Evolutionary conservation across 768 basidiomycete genomes (phyloP), one percentile per base, ranked within the genome.

Genomic region (Naganishia friedmannii): DNA sequence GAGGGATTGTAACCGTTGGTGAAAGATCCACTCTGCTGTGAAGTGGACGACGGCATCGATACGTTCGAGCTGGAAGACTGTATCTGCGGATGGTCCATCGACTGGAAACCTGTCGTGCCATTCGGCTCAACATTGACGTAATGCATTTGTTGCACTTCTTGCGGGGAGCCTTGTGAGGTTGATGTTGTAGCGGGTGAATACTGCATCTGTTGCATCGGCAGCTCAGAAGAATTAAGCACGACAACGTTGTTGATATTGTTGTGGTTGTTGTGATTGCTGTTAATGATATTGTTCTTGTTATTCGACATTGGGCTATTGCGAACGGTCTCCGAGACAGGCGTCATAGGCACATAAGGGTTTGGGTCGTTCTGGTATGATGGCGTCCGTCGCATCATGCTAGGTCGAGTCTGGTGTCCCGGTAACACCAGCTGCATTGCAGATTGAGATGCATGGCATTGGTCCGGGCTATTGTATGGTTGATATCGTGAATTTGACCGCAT

Each of bases 391-490:
- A 63, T 63, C 23, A 6, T 45, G 15, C 34, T 26, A 3, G 37
- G 60, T 29, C 60, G 39, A 26, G 60, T 17, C 10, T 31, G 19
- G 3, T 63, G 60, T 26, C 60, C 60, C 15, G 60, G 60, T 28
- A 63, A 29, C 7, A 63, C 42, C 37, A 63, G 26, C 60, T 63
- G 60, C 19, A 63, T 46, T 2, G 60, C 42, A 3, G 60, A 12
- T 45, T 63, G 60, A 1, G 60, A n/a, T 19, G 39, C 37, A 63
- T 45, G 37, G 12, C 6, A 19, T 29, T 63, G 39, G 21, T 63
- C 60, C 60, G 60, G 60, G 34, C 60, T 63, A 8, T n/a, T 42
- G 26, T 63, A 63, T 0, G 60, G 60, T 42, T 63, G 60, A 63
- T 63, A 63, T 0, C 60, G 60, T 19, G 60, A 63, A 45, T 45